Evolutionary conservation across 2,329 filamentous ascomycete species (phyloP).

Genomic region (Colletotrichum sp.): DNA sequence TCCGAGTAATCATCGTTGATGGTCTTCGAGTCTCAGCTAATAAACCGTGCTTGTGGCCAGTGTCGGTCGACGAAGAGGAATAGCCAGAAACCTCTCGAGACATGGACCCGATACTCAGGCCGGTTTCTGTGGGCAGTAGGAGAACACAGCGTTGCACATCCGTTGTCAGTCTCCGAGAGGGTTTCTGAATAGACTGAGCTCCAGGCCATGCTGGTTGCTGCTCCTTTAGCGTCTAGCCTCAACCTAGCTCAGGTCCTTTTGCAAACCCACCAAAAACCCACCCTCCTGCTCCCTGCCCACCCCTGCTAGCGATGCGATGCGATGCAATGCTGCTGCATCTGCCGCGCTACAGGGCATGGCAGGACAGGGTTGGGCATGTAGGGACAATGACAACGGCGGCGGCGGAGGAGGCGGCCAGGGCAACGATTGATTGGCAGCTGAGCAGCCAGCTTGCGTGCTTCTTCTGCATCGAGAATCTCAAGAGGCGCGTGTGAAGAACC

Average conservation of each 20-base stretch:
- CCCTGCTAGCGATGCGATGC: conserved; percentile 17
- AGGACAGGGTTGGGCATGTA: conserved; percentile 14
- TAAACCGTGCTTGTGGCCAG: neutral
- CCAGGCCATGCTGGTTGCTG: neutral
- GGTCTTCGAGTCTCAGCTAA: neutral
- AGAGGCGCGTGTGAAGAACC: conserved; percentile 8
- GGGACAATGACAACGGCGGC: conserved; percentile 13
- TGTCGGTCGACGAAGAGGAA: neutral
- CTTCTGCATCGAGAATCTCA: conserved; percentile 17
- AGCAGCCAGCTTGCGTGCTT: conserved; percentile 14
- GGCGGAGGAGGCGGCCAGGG: conserved; percentile 7
- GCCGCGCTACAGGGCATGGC: conserved; percentile 21
- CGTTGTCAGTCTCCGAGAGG: neutral
- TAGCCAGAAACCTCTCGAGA: neutral
- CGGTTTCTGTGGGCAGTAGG: neutral
- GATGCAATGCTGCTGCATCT: conserved; percentile 23
- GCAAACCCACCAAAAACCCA: conserved; percentile 21
- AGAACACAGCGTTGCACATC: neutral
- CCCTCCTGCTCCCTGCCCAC: conserved; percentile 1
- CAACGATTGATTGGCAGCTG: conserved; percentile 9
- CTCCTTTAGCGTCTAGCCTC: conserved; percentile 19
- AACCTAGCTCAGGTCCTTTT: conserved; percentile 23
- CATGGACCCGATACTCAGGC: neutral
- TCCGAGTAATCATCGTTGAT: neutral
- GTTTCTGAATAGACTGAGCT: neutral